Evolutionary conservation across 495 filamentous ascomycete species (phyloP).

Genomic region (Thozetella sp.): DNA sequence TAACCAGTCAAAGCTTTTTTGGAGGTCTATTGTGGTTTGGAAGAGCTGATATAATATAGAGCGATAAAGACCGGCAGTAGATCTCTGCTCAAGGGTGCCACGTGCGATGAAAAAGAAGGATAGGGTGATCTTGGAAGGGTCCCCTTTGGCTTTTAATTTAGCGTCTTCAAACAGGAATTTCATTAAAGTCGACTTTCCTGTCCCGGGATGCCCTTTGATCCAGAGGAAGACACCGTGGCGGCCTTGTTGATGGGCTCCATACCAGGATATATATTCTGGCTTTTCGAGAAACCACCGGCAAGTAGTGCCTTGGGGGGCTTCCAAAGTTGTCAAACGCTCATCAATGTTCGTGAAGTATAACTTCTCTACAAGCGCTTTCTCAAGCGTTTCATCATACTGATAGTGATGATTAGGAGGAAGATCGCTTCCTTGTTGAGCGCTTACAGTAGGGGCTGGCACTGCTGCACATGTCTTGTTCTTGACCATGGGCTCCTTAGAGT

Average conservation of each 20-base stretch:
- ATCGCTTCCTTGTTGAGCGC: no score
- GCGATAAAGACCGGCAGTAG: conserved; percentile 48
- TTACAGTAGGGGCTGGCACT: no score
- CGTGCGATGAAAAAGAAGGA: conserved; percentile 58
- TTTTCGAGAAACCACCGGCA: conserved; percentile 46
- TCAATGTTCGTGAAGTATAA: conserved; percentile 33
- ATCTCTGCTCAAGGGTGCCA: conserved; percentile 44
- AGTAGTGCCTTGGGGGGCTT: conserved; percentile 24
- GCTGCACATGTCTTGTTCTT: no score
- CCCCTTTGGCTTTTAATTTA: conserved; percentile 6
- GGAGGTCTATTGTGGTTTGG: conserved; percentile 1
- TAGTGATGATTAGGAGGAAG: no score
- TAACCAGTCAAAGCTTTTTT: conserved; percentile 11
- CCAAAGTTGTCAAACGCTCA: conserved; percentile 22
- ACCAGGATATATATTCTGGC: conserved; percentile 37
- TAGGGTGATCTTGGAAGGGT: conserved; percentile 16
- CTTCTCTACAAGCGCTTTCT: conserved; percentile 3
- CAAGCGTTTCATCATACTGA: no score
- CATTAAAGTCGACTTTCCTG: conserved; percentile 58
- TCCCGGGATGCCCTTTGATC: conserved; percentile 55
- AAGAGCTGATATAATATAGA: conserved; percentile 35
- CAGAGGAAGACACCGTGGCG: conserved; percentile 51
- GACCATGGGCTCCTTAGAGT: no score
- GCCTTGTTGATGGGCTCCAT: conserved; percentile 20
- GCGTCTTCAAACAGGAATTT: conserved; percentile 36